Conservation (phyloP, 352 stramenopile genomes). For the Phytopythium ostracodes region DNA sequence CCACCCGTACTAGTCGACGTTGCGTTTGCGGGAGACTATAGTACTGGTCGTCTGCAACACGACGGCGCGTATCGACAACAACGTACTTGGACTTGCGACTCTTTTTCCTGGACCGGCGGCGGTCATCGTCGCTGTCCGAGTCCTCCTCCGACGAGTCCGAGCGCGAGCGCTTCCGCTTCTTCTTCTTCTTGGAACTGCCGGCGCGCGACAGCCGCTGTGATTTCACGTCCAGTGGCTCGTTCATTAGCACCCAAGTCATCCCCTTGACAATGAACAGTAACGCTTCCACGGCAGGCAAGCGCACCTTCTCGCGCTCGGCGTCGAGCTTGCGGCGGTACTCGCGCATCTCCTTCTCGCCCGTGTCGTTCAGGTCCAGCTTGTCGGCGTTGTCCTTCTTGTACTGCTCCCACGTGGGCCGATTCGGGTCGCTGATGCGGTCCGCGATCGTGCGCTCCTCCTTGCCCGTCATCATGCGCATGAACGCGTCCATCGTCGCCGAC, state of each 20-base stretch:
- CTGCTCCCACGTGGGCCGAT: conserved; percentile 94
- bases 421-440: conserved; percentile 91
- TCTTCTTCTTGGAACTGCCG: conserved; percentile 73
- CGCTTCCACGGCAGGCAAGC: background rate
- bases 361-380: conserved; percentile 86
- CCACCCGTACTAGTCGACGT: too few relatives aligned
- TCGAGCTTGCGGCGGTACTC: conserved; percentile 93
- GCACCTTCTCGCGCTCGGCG: conserved; percentile 82
- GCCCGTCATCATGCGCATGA: conserved; percentile 92
- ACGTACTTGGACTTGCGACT: conserved; percentile 76
- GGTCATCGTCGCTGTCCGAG: conserved; percentile 49
- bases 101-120: conserved; percentile 47
- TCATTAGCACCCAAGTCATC: background rate
- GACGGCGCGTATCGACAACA: background rate
- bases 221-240: background rate
- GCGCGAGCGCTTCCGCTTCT: conserved; percentile 65
- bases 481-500: conserved; percentile 90
- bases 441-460: conserved; percentile 93
- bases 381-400: conserved; percentile 96
- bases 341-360: conserved; percentile 92
- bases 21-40: too few relatives aligned
- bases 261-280: background rate
- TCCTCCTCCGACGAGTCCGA: conserved; percentile 42
- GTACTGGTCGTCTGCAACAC: background rate
- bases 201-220: conserved; percentile 64